These are phyloP conservation scores for Jaapia argillacea DNA, from an alignment of 768 basidiomycete genomes.

Conservation along the genomic window DNA sequence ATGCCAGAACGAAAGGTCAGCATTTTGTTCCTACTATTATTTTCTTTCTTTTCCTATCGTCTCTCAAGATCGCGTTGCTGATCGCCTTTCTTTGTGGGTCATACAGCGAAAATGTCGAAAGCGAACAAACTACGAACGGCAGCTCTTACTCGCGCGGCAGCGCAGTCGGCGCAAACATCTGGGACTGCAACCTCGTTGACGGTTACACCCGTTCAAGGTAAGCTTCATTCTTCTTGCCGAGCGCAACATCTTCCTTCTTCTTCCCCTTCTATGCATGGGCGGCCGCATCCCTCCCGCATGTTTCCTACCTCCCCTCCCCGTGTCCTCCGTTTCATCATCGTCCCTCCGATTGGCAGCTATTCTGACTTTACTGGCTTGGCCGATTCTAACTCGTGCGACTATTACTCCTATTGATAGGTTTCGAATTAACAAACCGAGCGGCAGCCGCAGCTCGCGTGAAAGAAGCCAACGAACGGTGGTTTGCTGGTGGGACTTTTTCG, in stretches of 20 bases:
- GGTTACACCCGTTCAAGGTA: constrained; percentile 94
- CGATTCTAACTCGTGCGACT: neutral
- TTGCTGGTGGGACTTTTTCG: constrained; percentile 77
- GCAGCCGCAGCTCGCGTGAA: constrained; percentile 79
- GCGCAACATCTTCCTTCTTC: too few species aligned
- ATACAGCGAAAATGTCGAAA: constrained; percentile 88
- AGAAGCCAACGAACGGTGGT: constrained; percentile 97
- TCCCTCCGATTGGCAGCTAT: too few species aligned
- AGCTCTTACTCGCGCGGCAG: constrained; percentile 69
- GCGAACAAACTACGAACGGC: constrained; percentile 87
- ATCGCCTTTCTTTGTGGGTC: constrained; percentile 4
- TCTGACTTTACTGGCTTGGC: neutral
- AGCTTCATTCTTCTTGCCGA: constrained; percentile 14
- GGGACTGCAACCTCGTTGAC: constrained; percentile 88
- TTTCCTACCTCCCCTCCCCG: too few species aligned
- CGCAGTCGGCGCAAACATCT: constrained; percentile 46
- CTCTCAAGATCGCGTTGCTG: neutral
- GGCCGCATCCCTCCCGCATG: too few species aligned
- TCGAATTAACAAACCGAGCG: constrained; percentile 92
- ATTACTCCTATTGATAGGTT: constrained; percentile 36
- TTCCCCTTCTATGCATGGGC: too few species aligned
- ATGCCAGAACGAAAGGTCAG: constrained; percentile 86
- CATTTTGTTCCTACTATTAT: constrained; percentile 4
- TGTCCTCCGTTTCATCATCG: too few species aligned
- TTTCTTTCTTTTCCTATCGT: too few species aligned